Percentiles rank a stretch among this genome's conserved stretches.
Conservation (phyloP, 257 asterid species). For the Plantago ovata region DNA sequence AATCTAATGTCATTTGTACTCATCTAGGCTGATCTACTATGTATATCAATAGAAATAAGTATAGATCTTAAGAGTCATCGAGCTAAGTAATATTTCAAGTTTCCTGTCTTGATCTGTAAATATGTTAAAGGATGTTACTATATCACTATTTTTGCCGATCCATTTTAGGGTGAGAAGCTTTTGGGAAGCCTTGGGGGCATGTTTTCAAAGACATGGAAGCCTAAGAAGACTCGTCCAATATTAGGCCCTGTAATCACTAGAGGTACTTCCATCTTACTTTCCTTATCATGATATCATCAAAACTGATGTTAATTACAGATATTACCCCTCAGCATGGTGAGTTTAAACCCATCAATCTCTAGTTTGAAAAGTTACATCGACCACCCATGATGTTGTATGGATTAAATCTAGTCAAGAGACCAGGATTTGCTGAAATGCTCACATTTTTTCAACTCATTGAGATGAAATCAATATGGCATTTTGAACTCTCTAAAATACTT, state of each 20-base stretch:
- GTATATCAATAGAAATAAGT: background rate
- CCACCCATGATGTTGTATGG: no score
- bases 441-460: no score
- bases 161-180: slow-evolving; percentile 86
- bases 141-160: background rate
- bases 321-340: no score
- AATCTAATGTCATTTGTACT: no score
- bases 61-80: background rate
- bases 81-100: background rate
- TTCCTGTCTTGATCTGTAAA: background rate
- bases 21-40: no score
- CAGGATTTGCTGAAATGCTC: no score
- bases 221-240: slow-evolving; percentile 68
- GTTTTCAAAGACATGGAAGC: slow-evolving; percentile 92
- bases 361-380: no score
- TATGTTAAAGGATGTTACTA: background rate
- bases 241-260: slow-evolving; percentile 58
- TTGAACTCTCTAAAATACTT: no score
- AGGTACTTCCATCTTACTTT: slow-evolving; percentile 32
- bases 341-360: no score
- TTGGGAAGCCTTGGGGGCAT: slow-evolving; percentile 96
- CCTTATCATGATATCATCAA: background rate
- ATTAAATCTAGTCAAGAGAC: no score
- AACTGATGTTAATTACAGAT: no score
- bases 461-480: no score